Conservation (phyloP, 129 eudicot genomes). For the Flaveria linearis region DNA sequence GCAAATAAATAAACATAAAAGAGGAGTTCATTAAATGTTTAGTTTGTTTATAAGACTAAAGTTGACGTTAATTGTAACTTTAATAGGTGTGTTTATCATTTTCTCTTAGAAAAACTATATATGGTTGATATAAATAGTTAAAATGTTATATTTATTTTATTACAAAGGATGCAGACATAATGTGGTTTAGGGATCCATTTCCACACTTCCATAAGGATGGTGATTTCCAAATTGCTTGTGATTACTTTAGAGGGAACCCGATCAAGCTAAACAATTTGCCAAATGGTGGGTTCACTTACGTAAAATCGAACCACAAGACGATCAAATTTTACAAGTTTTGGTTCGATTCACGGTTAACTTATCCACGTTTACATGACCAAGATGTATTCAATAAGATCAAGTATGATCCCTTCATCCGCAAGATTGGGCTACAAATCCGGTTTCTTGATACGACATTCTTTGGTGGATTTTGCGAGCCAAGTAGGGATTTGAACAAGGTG, state of each 20-base stretch:
- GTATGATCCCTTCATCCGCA: conserved; percentile 33
- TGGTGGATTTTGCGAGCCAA: conserved; percentile 77
- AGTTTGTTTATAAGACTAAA: too few relatives aligned
- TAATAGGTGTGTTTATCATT: too few relatives aligned
- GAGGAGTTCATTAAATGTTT: too few relatives aligned
- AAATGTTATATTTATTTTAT: background rate
- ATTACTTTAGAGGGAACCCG: conserved; percentile 47
- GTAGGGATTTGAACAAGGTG: conserved; percentile 59
- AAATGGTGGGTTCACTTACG: conserved; percentile 70
- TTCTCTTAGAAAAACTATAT: too few relatives aligned
- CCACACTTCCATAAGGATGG: conserved; percentile 52
- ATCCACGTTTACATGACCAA: conserved; percentile 64
- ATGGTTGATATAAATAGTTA: too few relatives aligned
- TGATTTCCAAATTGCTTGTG: conserved; percentile 80
- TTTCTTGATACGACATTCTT: conserved; percentile 62
- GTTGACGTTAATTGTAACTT: too few relatives aligned
- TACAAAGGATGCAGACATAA: conserved; percentile 72
- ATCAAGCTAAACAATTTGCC: conserved; percentile 46
- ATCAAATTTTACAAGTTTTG: conserved; percentile 61
- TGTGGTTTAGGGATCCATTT: conserved; percentile 88
- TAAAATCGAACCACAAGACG: conserved; percentile 54
- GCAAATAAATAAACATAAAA: too few relatives aligned
- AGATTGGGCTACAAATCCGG: conserved; percentile 48
- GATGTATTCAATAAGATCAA: conserved; percentile 68
- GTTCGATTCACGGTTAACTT: conserved; percentile 45